A percentile compares a stretch with the other conserved stretches of the same genome.
phyloP scores from a whole-genome alignment of 768 basidiomycete species.

The Leccinum obscurum region DNA sequence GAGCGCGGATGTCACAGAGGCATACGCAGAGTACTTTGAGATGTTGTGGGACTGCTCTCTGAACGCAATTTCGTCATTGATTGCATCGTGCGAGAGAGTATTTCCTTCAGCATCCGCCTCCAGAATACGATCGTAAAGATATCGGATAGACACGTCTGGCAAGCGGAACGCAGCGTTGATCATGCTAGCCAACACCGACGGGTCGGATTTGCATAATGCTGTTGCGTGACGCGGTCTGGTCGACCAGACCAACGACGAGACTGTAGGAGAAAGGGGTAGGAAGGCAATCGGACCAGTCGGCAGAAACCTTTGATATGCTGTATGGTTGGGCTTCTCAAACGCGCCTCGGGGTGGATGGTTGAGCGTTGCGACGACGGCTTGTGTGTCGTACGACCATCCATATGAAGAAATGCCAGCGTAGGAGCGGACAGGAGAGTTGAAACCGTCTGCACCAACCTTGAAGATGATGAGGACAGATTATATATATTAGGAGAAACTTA shows the following conservation, averaged over 20 bases:
- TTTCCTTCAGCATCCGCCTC: constrained; percentile 48
- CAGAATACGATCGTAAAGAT: constrained; percentile 61
- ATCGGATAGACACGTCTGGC: constrained; percentile 69
- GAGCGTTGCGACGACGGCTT: constrained; percentile 89
- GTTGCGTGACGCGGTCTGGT: constrained; percentile 74
- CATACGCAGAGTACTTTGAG: constrained; percentile 60
- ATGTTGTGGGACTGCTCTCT: constrained; percentile 73
- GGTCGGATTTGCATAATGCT: constrained; percentile 66
- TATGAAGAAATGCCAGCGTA: constrained; percentile 85
- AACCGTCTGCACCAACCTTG: constrained; percentile 93
- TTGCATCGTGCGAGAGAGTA: constrained; percentile 47
- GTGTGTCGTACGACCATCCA: constrained; percentile 90
- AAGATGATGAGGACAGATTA: not conserved
- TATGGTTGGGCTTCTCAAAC: constrained; percentile 66
- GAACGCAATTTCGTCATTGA: constrained; percentile 67
- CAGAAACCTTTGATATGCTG: constrained; percentile 92
- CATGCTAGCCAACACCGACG: constrained; percentile 65
- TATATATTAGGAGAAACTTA: constrained; percentile 36
- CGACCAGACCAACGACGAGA: constrained; percentile 94
- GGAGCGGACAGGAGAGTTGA: constrained; percentile 88
- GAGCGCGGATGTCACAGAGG: constrained; percentile 41
- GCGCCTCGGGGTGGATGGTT: constrained; percentile 64
- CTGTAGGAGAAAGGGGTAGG: constrained; percentile 77
- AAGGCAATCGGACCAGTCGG: constrained; percentile 96
- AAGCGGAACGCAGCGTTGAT: constrained; percentile 91